Conservation (phyloP, 2,329 filamentous ascomycete species). For the Fusarium sp. region DNA sequence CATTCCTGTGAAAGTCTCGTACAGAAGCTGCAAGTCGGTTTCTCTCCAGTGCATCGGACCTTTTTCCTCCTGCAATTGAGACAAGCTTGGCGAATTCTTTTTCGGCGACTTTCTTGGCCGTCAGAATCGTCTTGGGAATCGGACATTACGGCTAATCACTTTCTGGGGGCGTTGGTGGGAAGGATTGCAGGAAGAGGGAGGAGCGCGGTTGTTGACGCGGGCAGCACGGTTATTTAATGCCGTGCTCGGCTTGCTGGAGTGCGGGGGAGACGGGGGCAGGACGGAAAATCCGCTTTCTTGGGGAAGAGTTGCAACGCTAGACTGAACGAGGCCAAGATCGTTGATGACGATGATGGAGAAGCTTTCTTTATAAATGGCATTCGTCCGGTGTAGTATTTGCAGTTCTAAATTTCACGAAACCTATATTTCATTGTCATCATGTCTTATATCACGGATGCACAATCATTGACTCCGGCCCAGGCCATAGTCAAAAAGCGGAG, state of each 20-base stretch:
- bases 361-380: background rate
- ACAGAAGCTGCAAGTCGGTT: slow-evolving; percentile 23
- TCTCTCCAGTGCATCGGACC: slow-evolving; percentile 19
- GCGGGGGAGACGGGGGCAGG: background rate
- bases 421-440: background rate
- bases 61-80: slow-evolving; percentile 27
- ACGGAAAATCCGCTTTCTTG: background rate
- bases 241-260: background rate
- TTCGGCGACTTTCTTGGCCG: slow-evolving; percentile 15
- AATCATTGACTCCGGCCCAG: background rate
- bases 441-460: background rate
- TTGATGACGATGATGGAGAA: background rate
- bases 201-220: background rate
- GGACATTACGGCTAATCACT: slow-evolving; percentile 7
- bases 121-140: slow-evolving; percentile 16
- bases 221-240: slow-evolving; percentile 17
- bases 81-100: slow-evolving; percentile 23
- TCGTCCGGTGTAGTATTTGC: background rate
- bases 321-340: background rate
- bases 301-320: background rate
- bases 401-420: background rate
- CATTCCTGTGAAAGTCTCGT: slow-evolving; percentile 7
- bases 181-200: background rate
- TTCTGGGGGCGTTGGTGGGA: background rate
- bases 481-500: background rate